These are phyloP conservation scores for Zygoascus ofunaensis DNA, from an alignment of 805 yeast species.

Conservation along the genomic window DNA sequence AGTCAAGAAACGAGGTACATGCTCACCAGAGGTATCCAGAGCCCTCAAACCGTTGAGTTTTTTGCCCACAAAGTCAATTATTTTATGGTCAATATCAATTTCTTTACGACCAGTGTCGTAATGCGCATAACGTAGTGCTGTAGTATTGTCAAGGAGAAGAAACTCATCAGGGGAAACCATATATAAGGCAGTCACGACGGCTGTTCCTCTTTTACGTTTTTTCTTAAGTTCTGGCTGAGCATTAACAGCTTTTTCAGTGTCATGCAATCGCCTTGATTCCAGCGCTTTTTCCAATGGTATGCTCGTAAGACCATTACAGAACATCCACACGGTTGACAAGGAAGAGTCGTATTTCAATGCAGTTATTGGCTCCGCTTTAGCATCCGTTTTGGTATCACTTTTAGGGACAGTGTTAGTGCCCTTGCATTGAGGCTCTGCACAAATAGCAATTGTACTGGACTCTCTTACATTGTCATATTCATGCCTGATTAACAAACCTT, in stretches of 20 bases:
- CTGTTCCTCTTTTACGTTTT: neutral
- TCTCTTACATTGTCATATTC: neutral
- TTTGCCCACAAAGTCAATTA: neutral
- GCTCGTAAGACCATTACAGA: neutral
- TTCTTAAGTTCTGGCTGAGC: neutral
- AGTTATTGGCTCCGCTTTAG: neutral
- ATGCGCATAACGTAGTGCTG: neutral
- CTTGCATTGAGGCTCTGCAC: too few relatives aligned
- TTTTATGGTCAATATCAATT: neutral
- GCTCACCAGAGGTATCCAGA: neutral
- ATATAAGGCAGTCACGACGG: neutral
- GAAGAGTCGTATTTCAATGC: neutral
- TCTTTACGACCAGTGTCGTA: neutral
- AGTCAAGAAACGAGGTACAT: constrained; percentile 8
- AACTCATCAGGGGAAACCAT: neutral
- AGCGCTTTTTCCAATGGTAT: neutral
- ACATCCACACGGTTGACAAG: neutral
- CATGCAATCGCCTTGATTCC: neutral
- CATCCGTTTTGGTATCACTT: neutral
- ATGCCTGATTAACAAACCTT: neutral
- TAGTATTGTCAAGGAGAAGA: constrained; percentile 3
- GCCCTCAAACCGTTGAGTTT: neutral
- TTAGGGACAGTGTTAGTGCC: too few relatives aligned
- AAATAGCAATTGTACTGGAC: neutral
- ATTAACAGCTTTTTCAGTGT: neutral